Evolutionary conservation across 305 asterid species (phyloP).

Genomic region (Stenogyne calaminthoides): DNA sequence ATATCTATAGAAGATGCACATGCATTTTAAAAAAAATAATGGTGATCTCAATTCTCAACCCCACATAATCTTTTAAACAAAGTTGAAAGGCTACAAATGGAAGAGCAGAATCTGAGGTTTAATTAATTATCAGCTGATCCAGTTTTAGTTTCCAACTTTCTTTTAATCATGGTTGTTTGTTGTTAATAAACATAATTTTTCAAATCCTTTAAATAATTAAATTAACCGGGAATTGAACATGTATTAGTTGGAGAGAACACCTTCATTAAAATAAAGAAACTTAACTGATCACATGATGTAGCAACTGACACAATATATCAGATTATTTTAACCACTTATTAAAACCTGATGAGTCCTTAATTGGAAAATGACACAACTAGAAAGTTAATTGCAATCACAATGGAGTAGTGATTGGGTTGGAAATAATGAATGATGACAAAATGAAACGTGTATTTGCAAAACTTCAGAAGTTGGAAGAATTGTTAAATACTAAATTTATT

Average conservation of each 20-base stretch:
- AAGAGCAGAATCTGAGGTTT: no score
- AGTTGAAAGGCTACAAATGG: no score
- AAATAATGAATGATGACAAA: no score
- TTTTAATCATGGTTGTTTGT: background rate
- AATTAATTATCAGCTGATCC: no score
- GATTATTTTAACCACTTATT: background rate
- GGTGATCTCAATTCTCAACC: no score
- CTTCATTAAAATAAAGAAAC: background rate
- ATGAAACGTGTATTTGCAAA: background rate
- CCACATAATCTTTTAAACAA: no score
- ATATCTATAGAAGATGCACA: slow-evolving; percentile 12
- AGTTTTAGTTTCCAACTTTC: no score
- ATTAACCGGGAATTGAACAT: background rate
- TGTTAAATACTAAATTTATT: background rate
- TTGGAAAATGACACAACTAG: no score
- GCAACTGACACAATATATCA: background rate
- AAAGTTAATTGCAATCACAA: no score
- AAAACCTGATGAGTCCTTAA: no score
- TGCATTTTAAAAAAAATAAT: background rate
- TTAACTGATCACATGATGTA: background rate
- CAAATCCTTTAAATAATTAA: no score
- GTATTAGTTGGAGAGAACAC: background rate
- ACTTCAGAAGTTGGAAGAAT: background rate
- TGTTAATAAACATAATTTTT: background rate
- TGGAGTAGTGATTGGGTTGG: no score